Percentiles rank a stretch among this genome's conserved stretches.
Evolutionary conservation across 176 grass and related monocot genomes (phyloP).

Genomic region (Triticum turgidum): DNA sequence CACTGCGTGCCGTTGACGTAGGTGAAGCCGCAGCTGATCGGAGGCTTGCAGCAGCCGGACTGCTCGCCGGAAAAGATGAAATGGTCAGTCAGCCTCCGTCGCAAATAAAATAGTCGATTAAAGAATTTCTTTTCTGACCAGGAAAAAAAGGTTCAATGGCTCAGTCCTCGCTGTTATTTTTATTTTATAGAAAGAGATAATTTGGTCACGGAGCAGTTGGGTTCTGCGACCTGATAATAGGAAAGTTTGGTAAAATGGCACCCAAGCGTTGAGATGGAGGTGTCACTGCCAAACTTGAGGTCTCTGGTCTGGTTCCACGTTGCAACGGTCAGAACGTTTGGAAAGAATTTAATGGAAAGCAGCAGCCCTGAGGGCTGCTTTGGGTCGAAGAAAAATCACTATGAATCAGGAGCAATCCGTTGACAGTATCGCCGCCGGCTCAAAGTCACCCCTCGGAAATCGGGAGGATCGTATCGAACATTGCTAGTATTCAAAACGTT

Average conservation of each 20-base stretch:
- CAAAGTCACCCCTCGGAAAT: neutral
- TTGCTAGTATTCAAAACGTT: neutral
- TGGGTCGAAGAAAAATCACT: neutral
- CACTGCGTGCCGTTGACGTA: constrained; percentile 44
- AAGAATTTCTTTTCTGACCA: neutral
- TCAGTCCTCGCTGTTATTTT: too few relatives aligned
- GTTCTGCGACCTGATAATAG: neutral
- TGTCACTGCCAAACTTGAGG: neutral
- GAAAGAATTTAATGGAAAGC: neutral
- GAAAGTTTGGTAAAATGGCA: constrained; percentile 3
- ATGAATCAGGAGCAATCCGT: neutral
- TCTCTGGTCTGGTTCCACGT: neutral
- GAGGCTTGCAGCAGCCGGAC: constrained; percentile 88
- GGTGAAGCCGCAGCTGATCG: constrained; percentile 42
- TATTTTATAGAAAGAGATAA: neutral
- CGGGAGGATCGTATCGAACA: neutral
- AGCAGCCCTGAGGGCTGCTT: constrained; percentile 8
- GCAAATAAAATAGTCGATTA: neutral
- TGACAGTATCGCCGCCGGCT: neutral
- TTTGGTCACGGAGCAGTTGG: neutral
- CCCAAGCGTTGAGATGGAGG: neutral
- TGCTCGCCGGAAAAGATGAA: neutral
- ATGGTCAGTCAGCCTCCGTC: neutral
- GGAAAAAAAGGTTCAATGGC: too few relatives aligned
- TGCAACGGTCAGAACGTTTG: constrained; percentile 28